A percentile compares a stretch with the other conserved stretches of the same genome.
Conservation (phyloP, 2,329 filamentous ascomycete species). For the Amesomyces nigricolor region DNA sequence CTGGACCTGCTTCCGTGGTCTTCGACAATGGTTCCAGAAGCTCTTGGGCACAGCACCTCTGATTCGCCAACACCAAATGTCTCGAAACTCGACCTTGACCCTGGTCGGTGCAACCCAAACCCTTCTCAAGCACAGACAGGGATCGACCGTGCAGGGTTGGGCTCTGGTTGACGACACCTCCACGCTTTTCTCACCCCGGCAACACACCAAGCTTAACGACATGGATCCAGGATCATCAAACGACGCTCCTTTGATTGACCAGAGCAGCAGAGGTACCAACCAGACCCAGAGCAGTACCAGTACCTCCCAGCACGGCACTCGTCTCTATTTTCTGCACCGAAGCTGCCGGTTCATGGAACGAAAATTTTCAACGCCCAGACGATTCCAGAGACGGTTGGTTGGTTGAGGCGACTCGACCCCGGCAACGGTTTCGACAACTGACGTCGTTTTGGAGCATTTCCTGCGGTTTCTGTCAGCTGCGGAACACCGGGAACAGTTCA, state of each 20-base stretch:
- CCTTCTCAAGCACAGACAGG: conserved; percentile 25
- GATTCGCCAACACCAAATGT: conserved; percentile 19
- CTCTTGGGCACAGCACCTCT: conserved; percentile 8
- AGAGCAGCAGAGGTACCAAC: not conserved
- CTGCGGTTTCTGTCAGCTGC: not conserved
- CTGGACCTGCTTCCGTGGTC: conserved; percentile 6
- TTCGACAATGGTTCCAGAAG: conserved; percentile 27
- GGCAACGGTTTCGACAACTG: not conserved
- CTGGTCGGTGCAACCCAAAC: conserved; percentile 24
- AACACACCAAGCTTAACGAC: conserved; percentile 29
- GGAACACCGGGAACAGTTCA: not conserved
- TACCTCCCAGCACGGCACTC: not conserved
- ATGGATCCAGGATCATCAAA: conserved; percentile 38
- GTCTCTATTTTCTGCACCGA: conserved; percentile 5
- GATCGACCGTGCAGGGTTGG: conserved; percentile 25
- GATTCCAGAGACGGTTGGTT: conserved; percentile 18
- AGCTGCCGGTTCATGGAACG: not conserved
- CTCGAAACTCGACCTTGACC: conserved; percentile 24
- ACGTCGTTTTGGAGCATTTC: not conserved
- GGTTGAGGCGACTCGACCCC: conserved; percentile 3
- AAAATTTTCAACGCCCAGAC: conserved; percentile 19
- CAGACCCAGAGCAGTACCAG: not conserved
- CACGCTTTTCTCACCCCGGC: conserved; percentile 23
- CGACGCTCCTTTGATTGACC: conserved; percentile 22
- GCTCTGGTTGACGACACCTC: conserved; percentile 33